Conservation (phyloP, 805 yeast species). For the Metschnikowia continentalis region DNA sequence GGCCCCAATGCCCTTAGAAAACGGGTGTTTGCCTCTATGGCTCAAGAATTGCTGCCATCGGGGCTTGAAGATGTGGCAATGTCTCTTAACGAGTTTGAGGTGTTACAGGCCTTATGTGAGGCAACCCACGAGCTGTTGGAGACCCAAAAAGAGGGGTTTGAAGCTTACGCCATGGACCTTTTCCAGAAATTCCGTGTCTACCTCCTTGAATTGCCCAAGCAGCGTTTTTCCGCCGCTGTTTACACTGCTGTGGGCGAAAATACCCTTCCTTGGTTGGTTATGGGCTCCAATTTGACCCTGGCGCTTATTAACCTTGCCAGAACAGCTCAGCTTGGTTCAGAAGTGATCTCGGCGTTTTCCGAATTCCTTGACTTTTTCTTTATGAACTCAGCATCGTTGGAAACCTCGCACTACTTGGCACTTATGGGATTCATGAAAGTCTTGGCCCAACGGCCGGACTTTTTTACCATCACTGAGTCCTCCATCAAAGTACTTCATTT, state of each 20-base stretch:
- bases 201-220: constrained; percentile 43
- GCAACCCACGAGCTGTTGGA: constrained; percentile 5
- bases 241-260: constrained; percentile 23
- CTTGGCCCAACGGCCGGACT: constrained; percentile 23
- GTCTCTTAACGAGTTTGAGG: constrained; percentile 51
- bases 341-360: constrained; percentile 25
- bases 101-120: constrained; percentile 50
- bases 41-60: background rate
- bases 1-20: background rate
- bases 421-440: constrained; percentile 34
- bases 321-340: constrained; percentile 22
- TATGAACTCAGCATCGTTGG: constrained; percentile 11
- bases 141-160: background rate
- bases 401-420: constrained; percentile 32
- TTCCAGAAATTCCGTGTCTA: constrained; percentile 44
- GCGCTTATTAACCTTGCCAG: constrained; percentile 32
- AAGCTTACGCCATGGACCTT: constrained; percentile 34
- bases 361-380: constrained; percentile 27
- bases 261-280: constrained; percentile 32
- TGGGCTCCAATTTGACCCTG: constrained; percentile 30
- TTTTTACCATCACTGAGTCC: constrained; percentile 22
- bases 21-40: background rate
- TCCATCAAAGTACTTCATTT: constrained; percentile 29
- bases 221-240: constrained; percentile 38
- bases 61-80: constrained; percentile 31